A percentile compares a stretch with the other conserved stretches of the same genome.
Conservation (phyloP, 2,329 filamentous ascomycete genomes). For the Hypoxylon rubiginosum region DNA sequence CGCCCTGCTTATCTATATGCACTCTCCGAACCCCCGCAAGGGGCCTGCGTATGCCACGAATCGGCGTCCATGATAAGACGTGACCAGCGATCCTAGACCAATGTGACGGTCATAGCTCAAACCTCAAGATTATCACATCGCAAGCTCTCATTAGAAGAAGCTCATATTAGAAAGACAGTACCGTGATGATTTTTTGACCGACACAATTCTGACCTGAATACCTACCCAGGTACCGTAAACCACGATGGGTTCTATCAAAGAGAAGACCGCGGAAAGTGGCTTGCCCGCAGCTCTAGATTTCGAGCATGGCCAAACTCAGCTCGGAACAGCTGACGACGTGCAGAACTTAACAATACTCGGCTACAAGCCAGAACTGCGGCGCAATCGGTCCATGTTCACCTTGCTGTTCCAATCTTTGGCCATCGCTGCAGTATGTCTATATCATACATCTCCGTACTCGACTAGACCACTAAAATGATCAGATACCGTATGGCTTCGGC, state of each 20-base stretch:
- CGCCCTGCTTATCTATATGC: conserved; percentile 28
- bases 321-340: conserved; percentile 46
- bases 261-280: conserved; percentile 20
- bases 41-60: conserved; percentile 6
- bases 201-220: neutral
- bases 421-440: conserved; percentile 63
- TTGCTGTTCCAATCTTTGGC: conserved; percentile 72
- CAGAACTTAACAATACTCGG: conserved; percentile 59
- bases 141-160: neutral
- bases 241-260: conserved; percentile 33
- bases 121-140: conserved; percentile 9
- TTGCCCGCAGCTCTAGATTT: conserved; percentile 20
- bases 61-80: conserved; percentile 24
- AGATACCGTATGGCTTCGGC: conserved; percentile 67
- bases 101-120: conserved; percentile 6
- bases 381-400: conserved; percentile 71
- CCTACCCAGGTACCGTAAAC: too few species aligned
- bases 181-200: neutral
- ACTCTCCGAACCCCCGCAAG: conserved; percentile 35
- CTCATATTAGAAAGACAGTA: neutral
- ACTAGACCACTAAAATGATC: neutral
- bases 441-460: neutral
- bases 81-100: neutral
- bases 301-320: conserved; percentile 37
- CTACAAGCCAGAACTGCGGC: conserved; percentile 68